These are phyloP conservation scores for Umbelopsis sp. DNA, from an alignment of 192 early-diverging fungal species.

Conservation along the genomic window DNA sequence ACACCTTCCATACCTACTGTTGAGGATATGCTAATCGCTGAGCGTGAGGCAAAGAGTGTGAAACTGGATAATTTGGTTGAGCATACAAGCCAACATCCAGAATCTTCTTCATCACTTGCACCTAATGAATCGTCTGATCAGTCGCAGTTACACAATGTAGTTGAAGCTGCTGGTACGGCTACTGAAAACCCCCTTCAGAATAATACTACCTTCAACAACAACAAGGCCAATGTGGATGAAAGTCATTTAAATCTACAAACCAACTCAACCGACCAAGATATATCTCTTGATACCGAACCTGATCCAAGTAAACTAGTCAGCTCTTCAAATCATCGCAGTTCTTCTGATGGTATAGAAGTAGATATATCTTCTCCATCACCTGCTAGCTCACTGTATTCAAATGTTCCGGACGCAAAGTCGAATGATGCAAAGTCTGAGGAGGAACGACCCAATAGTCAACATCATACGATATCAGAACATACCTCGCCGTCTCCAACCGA, in stretches of 20 bases:
- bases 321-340: too few species aligned
- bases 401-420: neutral
- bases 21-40: conserved; percentile 4
- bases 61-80: neutral
- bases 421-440: neutral
- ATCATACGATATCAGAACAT: neutral
- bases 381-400: too few species aligned
- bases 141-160: neutral
- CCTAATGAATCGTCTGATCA: neutral
- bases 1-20: neutral
- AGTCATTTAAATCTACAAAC: too few species aligned
- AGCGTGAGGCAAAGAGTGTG: conserved; percentile 6
- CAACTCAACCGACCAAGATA: too few species aligned
- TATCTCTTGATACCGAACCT: too few species aligned
- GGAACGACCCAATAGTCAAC: neutral
- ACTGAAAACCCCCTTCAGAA: neutral
- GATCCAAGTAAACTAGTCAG: too few species aligned
- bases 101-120: neutral
- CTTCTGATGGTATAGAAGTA: too few species aligned
- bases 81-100: neutral
- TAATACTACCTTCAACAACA: too few species aligned
- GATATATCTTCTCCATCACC: too few species aligned
- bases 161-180: neutral
- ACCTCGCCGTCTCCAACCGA: neutral
- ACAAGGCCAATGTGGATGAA: neutral